A percentile compares a stretch with the other conserved stretches of the same genome.
Evolutionary conservation across 2,329 filamentous ascomycete genomes (phyloP).

Genomic region (Apiospora rasikravindrae): DNA sequence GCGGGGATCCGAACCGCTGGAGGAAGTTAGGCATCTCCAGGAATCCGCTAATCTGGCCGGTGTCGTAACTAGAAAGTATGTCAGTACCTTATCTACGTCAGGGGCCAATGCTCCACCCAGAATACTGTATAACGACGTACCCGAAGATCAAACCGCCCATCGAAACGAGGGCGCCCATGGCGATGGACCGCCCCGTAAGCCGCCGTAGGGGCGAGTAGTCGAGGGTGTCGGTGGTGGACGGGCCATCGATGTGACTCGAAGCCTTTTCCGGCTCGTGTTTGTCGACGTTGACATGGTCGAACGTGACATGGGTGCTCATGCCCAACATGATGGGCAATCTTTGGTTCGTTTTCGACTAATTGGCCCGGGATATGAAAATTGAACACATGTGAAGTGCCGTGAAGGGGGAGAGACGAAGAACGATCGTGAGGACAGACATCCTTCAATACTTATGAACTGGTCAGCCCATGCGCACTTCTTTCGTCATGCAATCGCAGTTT

Average conservation of each 20-base stretch:
- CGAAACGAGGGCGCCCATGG: slow-evolving; percentile 48
- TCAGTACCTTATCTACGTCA: too few species aligned
- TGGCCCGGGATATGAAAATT: not conserved
- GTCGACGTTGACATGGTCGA: slow-evolving; percentile 46
- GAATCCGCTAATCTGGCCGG: slow-evolving; percentile 61
- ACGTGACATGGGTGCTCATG: slow-evolving; percentile 39
- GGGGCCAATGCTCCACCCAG: too few species aligned
- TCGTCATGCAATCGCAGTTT: slow-evolving; percentile 4
- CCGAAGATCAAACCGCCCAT: slow-evolving; percentile 49
- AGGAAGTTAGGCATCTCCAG: slow-evolving; percentile 63
- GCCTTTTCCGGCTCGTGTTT: slow-evolving; percentile 43
- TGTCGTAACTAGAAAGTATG: slow-evolving; percentile 45
- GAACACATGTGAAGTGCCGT: not conserved
- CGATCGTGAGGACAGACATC: not conserved
- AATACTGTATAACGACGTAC: too few species aligned
- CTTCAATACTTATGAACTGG: not conserved
- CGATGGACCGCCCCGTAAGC: slow-evolving; percentile 43
- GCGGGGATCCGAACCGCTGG: slow-evolving; percentile 49
- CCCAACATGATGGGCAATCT: slow-evolving; percentile 29
- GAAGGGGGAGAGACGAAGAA: not conserved
- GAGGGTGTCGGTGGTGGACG: slow-evolving; percentile 40
- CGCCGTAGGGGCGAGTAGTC: slow-evolving; percentile 52
- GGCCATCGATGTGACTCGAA: slow-evolving; percentile 36
- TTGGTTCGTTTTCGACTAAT: not conserved
- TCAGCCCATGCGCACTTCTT: not conserved